Evolutionary conservation across 768 basidiomycete genomes (phyloP), one percentile per base, ranked within the genome.

Genomic region (Boletus vermiculosoides): DNA sequence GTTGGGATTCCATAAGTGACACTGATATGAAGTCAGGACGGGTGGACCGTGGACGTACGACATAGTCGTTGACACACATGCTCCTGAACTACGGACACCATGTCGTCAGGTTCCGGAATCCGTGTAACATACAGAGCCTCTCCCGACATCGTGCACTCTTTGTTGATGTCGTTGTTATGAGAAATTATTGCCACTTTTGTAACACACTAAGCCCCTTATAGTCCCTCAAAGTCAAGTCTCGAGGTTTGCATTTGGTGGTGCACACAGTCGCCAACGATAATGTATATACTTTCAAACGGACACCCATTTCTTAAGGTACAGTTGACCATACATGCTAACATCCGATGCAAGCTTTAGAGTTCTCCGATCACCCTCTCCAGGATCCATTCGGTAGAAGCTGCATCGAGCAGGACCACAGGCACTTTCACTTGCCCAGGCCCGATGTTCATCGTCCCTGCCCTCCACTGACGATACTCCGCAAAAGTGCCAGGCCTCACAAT

Each of bases 51-150:
- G 9, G 30, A 30, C 30, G 30, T 30, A 30, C 30, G 2, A 9
- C 30, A 30, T 30, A 9, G 1, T 30, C 8, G 30, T 30, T 30
- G 30, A 30, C 30, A 30, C 30, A 30, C 30, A 30, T 30, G 8
- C 30, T 30, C 6, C 30, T 30, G 30, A 30, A 30, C 30, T 30
- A 8, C 2, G 30, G 30, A 9, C 9, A 30, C 49, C 49, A 50
- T 33, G 25, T 46, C 18, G 45, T 68, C 40, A 63, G 34, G 47
- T 22, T 18, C 5, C 23, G 33, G 23, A 33, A 5, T 4, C 76
- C 10, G 91, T 93, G 69, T 92, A 90, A 69, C 89, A 92, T 66
- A 83, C 9, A 30, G 74, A 52, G 83, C 71, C 63, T 91, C 90
- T 61, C 80, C 61, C n/a, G 67, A 59, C 67, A 71, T 71, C 34